Evolutionary conservation across 805 yeast species (phyloP).

Genomic region (Yamadazyma paraphyllophila): DNA sequence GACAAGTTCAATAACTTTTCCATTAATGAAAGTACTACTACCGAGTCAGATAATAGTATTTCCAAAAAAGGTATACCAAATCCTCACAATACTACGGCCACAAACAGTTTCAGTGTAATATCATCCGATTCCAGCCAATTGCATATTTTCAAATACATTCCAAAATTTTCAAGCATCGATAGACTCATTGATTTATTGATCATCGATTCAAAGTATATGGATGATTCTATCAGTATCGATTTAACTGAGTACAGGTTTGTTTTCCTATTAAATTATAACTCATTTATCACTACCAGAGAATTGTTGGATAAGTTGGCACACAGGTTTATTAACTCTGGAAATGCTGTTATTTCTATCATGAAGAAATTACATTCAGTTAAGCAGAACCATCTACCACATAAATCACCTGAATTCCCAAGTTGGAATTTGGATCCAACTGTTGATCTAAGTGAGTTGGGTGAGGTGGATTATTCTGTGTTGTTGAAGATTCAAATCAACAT

Average conservation of each 20-base stretch:
- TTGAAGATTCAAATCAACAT: constrained; percentile 81
- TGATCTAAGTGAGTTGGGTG: constrained; percentile 40
- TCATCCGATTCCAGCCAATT: constrained; percentile 17
- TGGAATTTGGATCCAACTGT: constrained; percentile 50
- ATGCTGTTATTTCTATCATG: constrained; percentile 45
- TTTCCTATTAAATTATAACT: constrained; percentile 39
- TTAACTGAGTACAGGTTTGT: constrained; percentile 41
- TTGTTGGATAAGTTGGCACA: constrained; percentile 40
- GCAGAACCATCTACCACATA: constrained; percentile 12
- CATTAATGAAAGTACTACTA: constrained; percentile 13
- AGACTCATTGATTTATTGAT: constrained; percentile 78
- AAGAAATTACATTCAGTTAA: constrained; percentile 24
- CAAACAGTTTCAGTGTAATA: constrained; percentile 12
- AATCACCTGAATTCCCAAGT: constrained; percentile 45
- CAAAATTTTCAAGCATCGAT: constrained; percentile 62
- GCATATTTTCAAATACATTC: constrained; percentile 24
- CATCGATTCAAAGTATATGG: constrained; percentile 62
- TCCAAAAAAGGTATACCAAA: constrained; percentile 1
- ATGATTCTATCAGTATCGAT: constrained; percentile 31
- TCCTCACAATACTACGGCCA: constrained; percentile 1
- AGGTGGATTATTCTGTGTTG: constrained; percentile 62
- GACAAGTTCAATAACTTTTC: constrained; percentile 36
- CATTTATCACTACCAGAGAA: constrained; percentile 39
- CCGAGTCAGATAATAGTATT: background rate
- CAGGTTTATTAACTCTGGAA: constrained; percentile 42